These are phyloP conservation scores for Coemansia sp. DNA, from an alignment of 192 early-diverging fungal genomes.

Conservation along the genomic window DNA sequence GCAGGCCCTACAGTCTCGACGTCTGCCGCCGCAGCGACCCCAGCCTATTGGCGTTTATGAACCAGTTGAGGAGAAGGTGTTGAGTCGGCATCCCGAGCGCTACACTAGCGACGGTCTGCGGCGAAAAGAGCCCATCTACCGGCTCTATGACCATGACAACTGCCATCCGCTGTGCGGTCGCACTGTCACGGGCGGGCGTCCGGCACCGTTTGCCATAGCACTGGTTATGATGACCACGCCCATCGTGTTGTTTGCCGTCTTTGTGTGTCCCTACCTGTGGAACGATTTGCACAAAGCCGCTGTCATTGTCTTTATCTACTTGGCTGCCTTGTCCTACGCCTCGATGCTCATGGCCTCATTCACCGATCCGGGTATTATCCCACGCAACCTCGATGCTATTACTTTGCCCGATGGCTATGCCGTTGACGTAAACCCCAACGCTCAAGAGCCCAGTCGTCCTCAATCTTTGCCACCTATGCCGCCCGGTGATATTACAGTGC, in stretches of 20 bases:
- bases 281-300: slow-evolving; percentile 59
- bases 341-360: slow-evolving; percentile 78
- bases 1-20: neutral
- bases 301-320: slow-evolving; percentile 70
- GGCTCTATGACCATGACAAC: slow-evolving; percentile 57
- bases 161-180: slow-evolving; percentile 67
- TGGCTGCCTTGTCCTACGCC: slow-evolving; percentile 62
- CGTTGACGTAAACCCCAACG: slow-evolving; percentile 20
- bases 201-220: slow-evolving; percentile 65
- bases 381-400: slow-evolving; percentile 68
- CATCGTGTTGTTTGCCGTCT: slow-evolving; percentile 62
- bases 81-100: slow-evolving; percentile 30
- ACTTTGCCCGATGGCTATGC: slow-evolving; percentile 42
- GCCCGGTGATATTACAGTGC: neutral
- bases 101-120: slow-evolving; percentile 47
- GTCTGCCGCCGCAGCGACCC: slow-evolving; percentile 1
- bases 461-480: slow-evolving; percentile 3
- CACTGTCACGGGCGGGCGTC: slow-evolving; percentile 66
- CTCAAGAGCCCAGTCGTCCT: neutral
- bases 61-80: slow-evolving; percentile 35
- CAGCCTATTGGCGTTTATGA: slow-evolving; percentile 41
- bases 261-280: slow-evolving; percentile 72
- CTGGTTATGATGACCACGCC: slow-evolving; percentile 62
- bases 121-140: slow-evolving; percentile 48
- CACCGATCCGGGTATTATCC: slow-evolving; percentile 77